Percentiles rank a stretch among this genome's conserved stretches.
Evolutionary conservation across 768 basidiomycete species (phyloP).

Genomic region (Xerocomellus dryophilus): DNA sequence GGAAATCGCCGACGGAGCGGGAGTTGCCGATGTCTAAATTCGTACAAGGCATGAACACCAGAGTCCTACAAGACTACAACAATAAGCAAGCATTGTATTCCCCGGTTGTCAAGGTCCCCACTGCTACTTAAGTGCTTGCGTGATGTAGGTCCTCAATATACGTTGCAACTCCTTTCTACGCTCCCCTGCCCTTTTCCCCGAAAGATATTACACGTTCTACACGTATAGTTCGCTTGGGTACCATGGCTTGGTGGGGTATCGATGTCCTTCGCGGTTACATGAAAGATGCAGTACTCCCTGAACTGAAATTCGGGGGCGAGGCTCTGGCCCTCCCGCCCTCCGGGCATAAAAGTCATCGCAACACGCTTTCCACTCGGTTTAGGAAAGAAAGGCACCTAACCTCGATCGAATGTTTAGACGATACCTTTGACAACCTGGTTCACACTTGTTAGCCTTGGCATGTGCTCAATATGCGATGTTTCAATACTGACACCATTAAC

Average conservation of each 20-base stretch:
- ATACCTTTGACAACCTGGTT: conserved; percentile 29
- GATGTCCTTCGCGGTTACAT: conserved; percentile 36
- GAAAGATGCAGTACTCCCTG: conserved; percentile 33
- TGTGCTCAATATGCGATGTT: not conserved
- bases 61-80: conserved; percentile 4
- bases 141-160: not conserved
- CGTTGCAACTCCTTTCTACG: not conserved
- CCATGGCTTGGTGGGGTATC: conserved; percentile 30
- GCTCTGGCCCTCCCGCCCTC: conserved; percentile 19
- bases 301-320: conserved; percentile 28
- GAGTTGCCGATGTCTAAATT: conserved; percentile 24
- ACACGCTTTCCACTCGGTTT: conserved; percentile 33
- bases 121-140: conserved; percentile 13
- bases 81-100: conserved; percentile 20
- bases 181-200: not conserved
- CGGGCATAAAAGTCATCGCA: conserved; percentile 36
- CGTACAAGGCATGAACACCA: not conserved
- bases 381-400: conserved; percentile 32
- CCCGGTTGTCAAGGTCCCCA: conserved; percentile 19
- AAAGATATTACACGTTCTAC: not conserved
- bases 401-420: conserved; percentile 26
- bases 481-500: conserved; percentile 3
- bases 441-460: conserved; percentile 27
- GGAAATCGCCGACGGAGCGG: conserved; percentile 25
- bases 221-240: not conserved